Evolutionary conservation across 352 stramenopile genomes (phyloP).

Genomic region (Globisporangium canariense): DNA sequence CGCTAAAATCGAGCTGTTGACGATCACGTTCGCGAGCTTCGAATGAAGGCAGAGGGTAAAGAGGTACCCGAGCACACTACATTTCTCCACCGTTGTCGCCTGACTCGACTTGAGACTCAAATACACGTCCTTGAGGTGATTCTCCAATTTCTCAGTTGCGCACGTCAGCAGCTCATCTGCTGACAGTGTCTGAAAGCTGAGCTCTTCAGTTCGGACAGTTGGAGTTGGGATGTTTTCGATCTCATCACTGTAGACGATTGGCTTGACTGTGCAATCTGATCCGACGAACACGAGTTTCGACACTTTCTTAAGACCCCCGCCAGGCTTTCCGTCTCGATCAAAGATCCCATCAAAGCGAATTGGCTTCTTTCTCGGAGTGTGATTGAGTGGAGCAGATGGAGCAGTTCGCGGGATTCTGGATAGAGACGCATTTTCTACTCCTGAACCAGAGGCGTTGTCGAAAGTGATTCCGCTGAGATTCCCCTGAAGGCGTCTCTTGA

Average conservation of each 20-base stretch:
- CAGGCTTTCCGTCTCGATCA: constrained; percentile 27
- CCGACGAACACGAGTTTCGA: constrained; percentile 60
- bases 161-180: constrained; percentile 42
- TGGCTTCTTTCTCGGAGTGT: background rate
- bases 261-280: constrained; percentile 52
- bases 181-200: constrained; percentile 38
- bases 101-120: constrained; percentile 51
- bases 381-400: constrained; percentile 17
- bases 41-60: constrained; percentile 47
- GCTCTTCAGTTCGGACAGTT: constrained; percentile 19
- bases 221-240: constrained; percentile 39
- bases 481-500: background rate
- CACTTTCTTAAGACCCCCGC: constrained; percentile 36
- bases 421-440: too few relatives aligned
- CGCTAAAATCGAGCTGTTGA: constrained; percentile 76
- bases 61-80: constrained; percentile 56
- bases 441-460: background rate
- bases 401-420: constrained; percentile 27
- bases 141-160: constrained; percentile 50
- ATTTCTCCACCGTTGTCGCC: constrained; percentile 23
- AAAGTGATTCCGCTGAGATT: background rate
- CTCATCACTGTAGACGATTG: constrained; percentile 54
- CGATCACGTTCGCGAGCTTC: constrained; percentile 73
- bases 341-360: constrained; percentile 28
- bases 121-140: constrained; percentile 76